These are phyloP conservation scores for Fusarium sp. DNA, from an alignment of 2,329 filamentous ascomycete species.

Conservation along the genomic window DNA sequence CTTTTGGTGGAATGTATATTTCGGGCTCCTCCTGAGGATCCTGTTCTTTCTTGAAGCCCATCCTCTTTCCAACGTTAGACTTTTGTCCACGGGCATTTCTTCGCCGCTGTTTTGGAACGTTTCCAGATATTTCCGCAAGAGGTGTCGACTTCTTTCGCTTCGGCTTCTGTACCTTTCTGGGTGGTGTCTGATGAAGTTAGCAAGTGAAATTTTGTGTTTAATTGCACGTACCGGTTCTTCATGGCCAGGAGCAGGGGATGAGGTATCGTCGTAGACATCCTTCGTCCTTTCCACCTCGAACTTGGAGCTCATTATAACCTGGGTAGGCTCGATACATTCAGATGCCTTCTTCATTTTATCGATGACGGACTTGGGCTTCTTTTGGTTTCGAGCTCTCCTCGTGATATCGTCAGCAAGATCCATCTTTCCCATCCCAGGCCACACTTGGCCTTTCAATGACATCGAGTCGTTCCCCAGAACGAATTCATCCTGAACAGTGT, in stretches of 20 bases:
- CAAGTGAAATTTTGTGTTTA: background rate
- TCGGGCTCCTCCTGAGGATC: conserved; percentile 23
- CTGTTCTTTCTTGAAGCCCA: conserved; percentile 29
- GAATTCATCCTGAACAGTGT: conserved; percentile 46
- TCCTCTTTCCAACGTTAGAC: conserved; percentile 30
- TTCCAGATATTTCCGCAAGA: conserved; percentile 51
- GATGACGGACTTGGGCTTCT: conserved; percentile 78
- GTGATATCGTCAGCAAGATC: conserved; percentile 80
- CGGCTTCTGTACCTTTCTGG: conserved; percentile 46
- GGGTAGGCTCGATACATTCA: conserved; percentile 69
- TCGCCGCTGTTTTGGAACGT: conserved; percentile 48
- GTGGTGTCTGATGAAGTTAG: conserved; percentile 42
- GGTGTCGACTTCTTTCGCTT: conserved; percentile 49
- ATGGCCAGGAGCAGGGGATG: conserved; percentile 58
- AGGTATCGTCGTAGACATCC: conserved; percentile 70
- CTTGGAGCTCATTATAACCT: conserved; percentile 70
- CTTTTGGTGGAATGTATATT: conserved; percentile 23
- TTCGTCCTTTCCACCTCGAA: conserved; percentile 63
- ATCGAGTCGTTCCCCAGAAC: conserved; percentile 47
- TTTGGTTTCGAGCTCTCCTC: conserved; percentile 80
- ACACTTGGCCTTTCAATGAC: conserved; percentile 75
- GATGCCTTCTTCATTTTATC: conserved; percentile 74
- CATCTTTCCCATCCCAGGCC: conserved; percentile 84
- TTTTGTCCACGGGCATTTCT: conserved; percentile 33
- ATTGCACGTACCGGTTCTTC: conserved; percentile 57